These are phyloP conservation scores for Petunia axillaris DNA, from an alignment of 257 asterid genomes.

Conservation along the genomic window DNA sequence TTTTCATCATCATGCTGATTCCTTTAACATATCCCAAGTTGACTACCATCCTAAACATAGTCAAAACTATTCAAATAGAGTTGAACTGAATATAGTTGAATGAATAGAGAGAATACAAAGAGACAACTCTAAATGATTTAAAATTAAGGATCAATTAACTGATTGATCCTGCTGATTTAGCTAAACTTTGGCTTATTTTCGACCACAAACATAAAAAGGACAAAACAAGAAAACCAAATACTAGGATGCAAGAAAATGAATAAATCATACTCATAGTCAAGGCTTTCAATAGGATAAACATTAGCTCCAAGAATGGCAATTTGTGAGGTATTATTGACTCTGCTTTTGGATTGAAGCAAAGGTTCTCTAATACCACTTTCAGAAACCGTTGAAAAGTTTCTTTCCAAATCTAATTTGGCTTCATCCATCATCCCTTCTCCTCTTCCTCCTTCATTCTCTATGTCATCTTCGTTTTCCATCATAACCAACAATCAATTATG, in stretches of 20 bases:
- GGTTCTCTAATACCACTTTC: conserved; percentile 48
- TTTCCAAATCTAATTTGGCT: conserved; percentile 45
- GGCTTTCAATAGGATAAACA: conserved; percentile 76
- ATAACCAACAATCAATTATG: background rate
- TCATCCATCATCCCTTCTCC: conserved; percentile 27
- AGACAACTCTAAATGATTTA: background rate
- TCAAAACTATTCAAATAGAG: too few species aligned
- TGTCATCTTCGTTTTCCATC: conserved; percentile 42
- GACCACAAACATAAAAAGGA: background rate
- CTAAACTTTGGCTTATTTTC: background rate
- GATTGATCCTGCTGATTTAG: background rate
- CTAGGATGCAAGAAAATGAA: background rate
- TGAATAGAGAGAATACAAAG: background rate
- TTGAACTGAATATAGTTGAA: background rate
- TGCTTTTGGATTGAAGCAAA: conserved; percentile 48
- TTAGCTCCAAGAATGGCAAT: conserved; percentile 75
- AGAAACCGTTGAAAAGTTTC: conserved; percentile 37
- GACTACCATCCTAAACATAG: background rate
- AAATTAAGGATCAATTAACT: background rate
- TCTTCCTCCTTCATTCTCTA: conserved; percentile 52
- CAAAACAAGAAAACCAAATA: background rate
- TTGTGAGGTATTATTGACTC: conserved; percentile 82
- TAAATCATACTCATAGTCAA: conserved; percentile 73
- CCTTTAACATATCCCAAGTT: background rate
- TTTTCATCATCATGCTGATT: background rate